Evolutionary conservation across 495 filamentous ascomycete genomes (phyloP).

Genomic region (Xylaria acuta): DNA sequence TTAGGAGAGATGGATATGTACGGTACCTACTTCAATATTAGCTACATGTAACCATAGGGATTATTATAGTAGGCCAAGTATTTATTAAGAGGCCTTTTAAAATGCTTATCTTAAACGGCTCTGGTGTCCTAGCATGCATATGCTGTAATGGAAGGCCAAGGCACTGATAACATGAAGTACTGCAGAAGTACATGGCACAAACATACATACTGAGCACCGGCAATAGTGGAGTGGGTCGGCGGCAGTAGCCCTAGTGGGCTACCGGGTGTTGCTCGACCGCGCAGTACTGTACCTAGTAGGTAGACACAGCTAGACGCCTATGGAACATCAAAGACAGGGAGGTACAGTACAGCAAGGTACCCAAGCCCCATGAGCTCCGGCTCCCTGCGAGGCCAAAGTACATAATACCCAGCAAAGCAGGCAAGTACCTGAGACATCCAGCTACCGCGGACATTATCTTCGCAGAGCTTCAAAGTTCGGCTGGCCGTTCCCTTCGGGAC

Average conservation of each 20-base stretch:
- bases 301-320: slow-evolving; percentile 4
- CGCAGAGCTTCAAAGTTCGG: background rate
- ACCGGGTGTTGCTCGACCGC: background rate
- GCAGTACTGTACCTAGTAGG: background rate
- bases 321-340: background rate
- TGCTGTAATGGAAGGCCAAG: background rate
- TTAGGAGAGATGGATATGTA: background rate
- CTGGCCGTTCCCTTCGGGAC: background rate
- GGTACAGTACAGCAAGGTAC: background rate
- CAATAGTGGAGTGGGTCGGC: slow-evolving; percentile 12
- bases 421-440: background rate
- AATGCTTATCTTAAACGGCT: background rate
- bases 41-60: too few relatives aligned
- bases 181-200: background rate
- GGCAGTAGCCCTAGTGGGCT: slow-evolving; percentile 4
- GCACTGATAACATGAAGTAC: background rate
- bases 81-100: background rate
- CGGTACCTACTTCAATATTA: too few relatives aligned
- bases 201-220: background rate
- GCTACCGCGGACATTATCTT: background rate
- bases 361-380: background rate
- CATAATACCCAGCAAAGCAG: too few relatives aligned
- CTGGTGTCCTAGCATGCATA: background rate
- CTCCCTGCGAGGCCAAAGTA: too few relatives aligned
- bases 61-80: background rate